Evolutionary conservation across 2,329 filamentous ascomycete genomes (phyloP).

Genomic region (Nemania sp.): DNA sequence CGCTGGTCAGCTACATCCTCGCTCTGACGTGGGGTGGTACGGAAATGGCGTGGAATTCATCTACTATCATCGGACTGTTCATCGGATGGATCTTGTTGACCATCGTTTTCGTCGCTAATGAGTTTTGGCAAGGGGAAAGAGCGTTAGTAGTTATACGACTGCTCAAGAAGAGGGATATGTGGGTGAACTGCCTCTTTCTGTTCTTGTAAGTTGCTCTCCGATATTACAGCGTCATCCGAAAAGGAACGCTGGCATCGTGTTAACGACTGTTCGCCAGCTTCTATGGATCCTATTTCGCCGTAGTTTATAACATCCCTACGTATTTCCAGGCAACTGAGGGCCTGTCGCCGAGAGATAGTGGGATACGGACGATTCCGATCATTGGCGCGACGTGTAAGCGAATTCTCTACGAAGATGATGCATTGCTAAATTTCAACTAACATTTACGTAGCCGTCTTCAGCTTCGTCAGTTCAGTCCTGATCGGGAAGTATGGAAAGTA

Average conservation of each 20-base stretch:
- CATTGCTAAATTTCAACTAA: constrained; percentile 30
- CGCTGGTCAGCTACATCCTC: constrained; percentile 34
- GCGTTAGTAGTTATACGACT: constrained; percentile 46
- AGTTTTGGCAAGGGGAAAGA: constrained; percentile 40
- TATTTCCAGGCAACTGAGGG: constrained; percentile 52
- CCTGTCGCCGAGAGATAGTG: constrained; percentile 43
- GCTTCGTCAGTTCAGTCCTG: constrained; percentile 5
- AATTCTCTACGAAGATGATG: not conserved
- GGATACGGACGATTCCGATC: constrained; percentile 45
- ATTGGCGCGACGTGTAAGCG: constrained; percentile 18
- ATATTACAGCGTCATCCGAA: not conserved
- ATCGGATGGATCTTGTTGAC: constrained; percentile 44
- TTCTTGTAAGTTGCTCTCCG: constrained; percentile 27
- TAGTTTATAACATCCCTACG: constrained; percentile 49
- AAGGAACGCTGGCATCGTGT: not conserved
- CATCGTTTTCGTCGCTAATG: constrained; percentile 44
- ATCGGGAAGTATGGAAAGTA: constrained; percentile 44
- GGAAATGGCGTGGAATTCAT: constrained; percentile 17
- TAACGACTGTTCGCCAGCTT: constrained; percentile 3
- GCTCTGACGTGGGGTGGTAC: constrained; percentile 42
- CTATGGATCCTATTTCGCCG: constrained; percentile 22
- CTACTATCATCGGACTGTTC: constrained; percentile 43
- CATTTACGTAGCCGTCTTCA: constrained; percentile 27
- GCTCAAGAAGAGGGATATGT: constrained; percentile 43
- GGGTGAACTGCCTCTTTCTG: constrained; percentile 17